Evolutionary conservation across 441 rosid species (phyloP).

Genomic region (Hura crepitans): DNA sequence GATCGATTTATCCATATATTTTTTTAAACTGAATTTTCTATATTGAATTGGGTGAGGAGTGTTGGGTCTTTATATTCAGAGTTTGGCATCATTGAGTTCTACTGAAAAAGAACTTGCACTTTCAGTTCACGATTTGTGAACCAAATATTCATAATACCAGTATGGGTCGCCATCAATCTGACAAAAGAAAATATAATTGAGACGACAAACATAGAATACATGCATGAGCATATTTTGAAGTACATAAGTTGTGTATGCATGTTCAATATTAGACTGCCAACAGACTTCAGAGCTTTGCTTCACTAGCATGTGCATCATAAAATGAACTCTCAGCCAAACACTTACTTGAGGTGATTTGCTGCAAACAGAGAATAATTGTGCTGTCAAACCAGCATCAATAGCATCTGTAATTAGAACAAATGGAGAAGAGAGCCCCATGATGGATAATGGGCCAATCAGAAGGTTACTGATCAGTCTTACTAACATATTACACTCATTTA

Average conservation of each 20-base stretch:
- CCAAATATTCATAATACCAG: slow-evolving; percentile 85
- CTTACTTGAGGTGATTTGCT: slow-evolving; percentile 93
- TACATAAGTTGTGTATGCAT: background rate
- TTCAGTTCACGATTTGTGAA: slow-evolving; percentile 82
- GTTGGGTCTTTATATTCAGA: slow-evolving; percentile 36
- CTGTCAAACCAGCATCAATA: slow-evolving; percentile 21
- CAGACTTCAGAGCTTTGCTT: slow-evolving; percentile 44
- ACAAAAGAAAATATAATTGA: slow-evolving; percentile 12
- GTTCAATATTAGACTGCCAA: slow-evolving; percentile 5
- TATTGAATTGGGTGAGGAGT: too few relatives aligned
- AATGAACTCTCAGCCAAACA: slow-evolving; percentile 81
- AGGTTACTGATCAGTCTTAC: background rate
- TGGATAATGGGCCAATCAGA: background rate
- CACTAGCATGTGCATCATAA: slow-evolving; percentile 65
- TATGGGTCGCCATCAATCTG: slow-evolving; percentile 85
- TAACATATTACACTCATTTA: background rate
- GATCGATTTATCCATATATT: too few relatives aligned
- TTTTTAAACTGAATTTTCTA: too few relatives aligned
- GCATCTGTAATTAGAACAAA: slow-evolving; percentile 7
- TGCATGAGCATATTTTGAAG: background rate
- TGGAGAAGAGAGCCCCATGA: slow-evolving; percentile 5
- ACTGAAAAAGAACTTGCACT: slow-evolving; percentile 35
- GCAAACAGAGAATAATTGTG: slow-evolving; percentile 26
- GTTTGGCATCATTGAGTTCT: too few relatives aligned
- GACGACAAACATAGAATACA: background rate